Conservation (phyloP, 176 grass and related monocot species). For the Bonia amplexicaulis region DNA sequence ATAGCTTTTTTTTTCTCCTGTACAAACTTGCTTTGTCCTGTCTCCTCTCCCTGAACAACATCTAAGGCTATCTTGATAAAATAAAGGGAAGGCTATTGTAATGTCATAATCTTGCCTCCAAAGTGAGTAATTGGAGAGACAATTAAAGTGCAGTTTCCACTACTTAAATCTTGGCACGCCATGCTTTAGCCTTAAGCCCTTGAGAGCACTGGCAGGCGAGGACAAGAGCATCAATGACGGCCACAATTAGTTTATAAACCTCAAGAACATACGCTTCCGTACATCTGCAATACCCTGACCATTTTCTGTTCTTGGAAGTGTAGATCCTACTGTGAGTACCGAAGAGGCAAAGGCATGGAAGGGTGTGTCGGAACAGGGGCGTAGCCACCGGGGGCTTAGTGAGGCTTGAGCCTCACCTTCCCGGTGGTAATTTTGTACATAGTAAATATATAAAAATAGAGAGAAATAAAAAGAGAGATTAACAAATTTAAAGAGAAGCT, state of each 20-base stretch:
- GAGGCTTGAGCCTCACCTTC: too few species aligned
- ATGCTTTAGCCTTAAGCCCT: conserved; percentile 1
- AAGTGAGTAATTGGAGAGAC: conserved; percentile 3
- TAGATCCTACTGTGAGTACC: neutral
- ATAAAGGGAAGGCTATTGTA: neutral
- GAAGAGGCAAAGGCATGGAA: neutral
- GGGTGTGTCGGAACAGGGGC: too few species aligned
- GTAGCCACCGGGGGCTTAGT: too few species aligned
- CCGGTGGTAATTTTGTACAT: too few species aligned
- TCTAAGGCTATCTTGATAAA: conserved; percentile 8
- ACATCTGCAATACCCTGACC: conserved; percentile 6
- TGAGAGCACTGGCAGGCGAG: neutral
- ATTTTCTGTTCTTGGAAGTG: neutral
- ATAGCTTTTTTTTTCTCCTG: neutral
- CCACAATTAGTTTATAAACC: neutral
- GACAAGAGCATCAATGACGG: neutral
- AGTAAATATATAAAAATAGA: too few species aligned
- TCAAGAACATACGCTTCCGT: neutral
- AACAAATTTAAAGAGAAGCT: too few species aligned
- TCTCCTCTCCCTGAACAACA: neutral
- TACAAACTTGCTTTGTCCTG: neutral
- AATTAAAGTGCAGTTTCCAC: conserved; percentile 20
- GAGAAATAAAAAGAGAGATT: too few species aligned
- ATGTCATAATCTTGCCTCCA: neutral
- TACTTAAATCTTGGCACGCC: neutral